Evolutionary conservation across 2,329 filamentous ascomycete species (phyloP).

Genomic region (Fusarium sp.): DNA sequence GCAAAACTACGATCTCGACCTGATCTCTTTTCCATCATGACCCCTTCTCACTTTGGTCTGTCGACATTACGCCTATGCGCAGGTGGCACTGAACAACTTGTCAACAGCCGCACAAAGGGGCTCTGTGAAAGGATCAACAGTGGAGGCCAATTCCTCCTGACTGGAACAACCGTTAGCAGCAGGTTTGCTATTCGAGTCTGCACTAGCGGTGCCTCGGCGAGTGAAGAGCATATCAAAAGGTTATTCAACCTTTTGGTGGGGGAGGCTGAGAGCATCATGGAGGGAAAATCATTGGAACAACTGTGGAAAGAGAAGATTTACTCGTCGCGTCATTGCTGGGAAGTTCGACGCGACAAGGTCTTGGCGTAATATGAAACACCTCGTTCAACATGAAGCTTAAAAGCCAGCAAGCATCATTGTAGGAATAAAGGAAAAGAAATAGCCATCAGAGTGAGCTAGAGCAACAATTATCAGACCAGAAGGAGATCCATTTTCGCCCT

Average conservation of each 20-base stretch:
- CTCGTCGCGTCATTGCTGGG: too few relatives aligned
- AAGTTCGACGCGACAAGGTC: too few relatives aligned
- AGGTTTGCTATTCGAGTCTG: constrained; percentile 85
- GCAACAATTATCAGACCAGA: too few relatives aligned
- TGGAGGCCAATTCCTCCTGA: constrained; percentile 84
- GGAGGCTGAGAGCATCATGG: constrained; percentile 57
- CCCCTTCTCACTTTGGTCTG: constrained; percentile 80
- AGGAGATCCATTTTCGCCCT: too few relatives aligned
- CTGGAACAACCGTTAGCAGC: constrained; percentile 78
- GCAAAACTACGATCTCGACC: constrained; percentile 65
- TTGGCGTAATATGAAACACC: too few relatives aligned
- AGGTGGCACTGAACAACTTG: constrained; percentile 57
- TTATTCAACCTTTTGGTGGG: constrained; percentile 81
- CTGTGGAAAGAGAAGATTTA: not conserved
- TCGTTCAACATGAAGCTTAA: not conserved
- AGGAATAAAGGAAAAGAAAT: too few relatives aligned
- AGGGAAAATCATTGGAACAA: not conserved
- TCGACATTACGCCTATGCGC: constrained; percentile 76
- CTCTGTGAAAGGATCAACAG: constrained; percentile 82
- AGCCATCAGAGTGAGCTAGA: too few relatives aligned
- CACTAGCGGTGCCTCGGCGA: constrained; percentile 72
- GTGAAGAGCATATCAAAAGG: constrained; percentile 78
- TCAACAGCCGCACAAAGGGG: constrained; percentile 76
- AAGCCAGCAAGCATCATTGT: too few relatives aligned
- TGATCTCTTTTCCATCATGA: constrained; percentile 82